Evolutionary conservation across 1,284 basidiomycete species (phyloP), one percentile per base, ranked within the genome.

Genomic region (Malassezia yamatoensis): DNA sequence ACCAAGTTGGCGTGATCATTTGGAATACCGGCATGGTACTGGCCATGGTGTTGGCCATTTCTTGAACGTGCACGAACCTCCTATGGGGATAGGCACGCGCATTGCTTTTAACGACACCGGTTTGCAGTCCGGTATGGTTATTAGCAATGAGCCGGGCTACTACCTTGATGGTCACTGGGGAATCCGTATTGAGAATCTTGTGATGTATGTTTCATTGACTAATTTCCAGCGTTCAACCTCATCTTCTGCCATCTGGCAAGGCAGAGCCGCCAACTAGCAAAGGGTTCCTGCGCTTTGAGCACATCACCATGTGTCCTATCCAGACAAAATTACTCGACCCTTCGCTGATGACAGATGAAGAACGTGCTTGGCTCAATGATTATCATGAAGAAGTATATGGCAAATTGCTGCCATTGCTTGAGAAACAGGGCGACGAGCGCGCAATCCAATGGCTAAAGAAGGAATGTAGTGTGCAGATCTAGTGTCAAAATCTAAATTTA

Each of bases 151-250:
- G 68, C 93, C 93, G 0, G 93, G 90, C 2, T 96, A 87, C 76
- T 98, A 88, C 76, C 83, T 83, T 15, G 90, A 96, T 66, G 93
- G 90, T 5, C 79, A 82, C 56, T 98, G 86, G 72, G 93, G 93
- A 3, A 89, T 96, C 63, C 84, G 93, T 2, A 90, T 94, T 66
- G 93, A 98, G 77, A 90, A 83, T 72, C 54, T 74, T 8, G 63
- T 71, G 44, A 63, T 67, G 49, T 54, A 40, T 39, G 58, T 60
- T 16, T 5, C 13, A 5, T 8, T 12, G 10, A 18, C 5, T 15
- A 8, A 13, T 4, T 11, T 24, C 34, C 39, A 37, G 34, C 36
- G 53, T 49, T 13, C 48, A 36, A 34, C 49, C 58, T n/a, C 53
- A 55, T 39, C 20, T 16, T 39, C 46, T 54, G 1, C 45, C 48